Evolutionary conservation across 2,329 filamentous ascomycete genomes (phyloP), one percentile per base, ranked within the genome.

Genomic region (Botrytis medusae): DNA sequence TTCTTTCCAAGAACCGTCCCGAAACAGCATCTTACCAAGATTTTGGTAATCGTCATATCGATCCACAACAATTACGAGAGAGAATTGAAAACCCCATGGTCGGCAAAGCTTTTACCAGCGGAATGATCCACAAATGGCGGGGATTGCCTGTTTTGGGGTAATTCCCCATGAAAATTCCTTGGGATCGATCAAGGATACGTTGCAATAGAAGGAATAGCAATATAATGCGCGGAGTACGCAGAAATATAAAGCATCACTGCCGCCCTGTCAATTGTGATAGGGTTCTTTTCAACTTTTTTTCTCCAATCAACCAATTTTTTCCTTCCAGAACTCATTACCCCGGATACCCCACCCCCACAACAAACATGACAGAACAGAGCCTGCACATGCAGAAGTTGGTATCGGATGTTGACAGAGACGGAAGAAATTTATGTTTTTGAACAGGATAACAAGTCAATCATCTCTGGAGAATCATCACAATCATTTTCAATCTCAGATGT

Each of bases 81-180:
- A 62, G 34, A 40, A 40, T n/a, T 29, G 37, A 20, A 22, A 18
- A 25, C 12, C 20, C n/a, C 46, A 65, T 48, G 1, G 22, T 48
- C 64, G 64, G 64, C 16, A 67, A 67, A 67, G 64, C 64, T 54
- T 67, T 54, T 68, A 68, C 16, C 64, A 54, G 25, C 1, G 9
- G 20, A 40, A 20, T 16, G 44, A 37, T 67, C 63, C 44, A 67
- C 63, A 51, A 12, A 51, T 51, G 63, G 46, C 44, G 63, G 63
- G 32, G 63, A 40, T 29, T 20, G 4, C 63, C 63, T 51, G 14
- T 37, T 57, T 51, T 51, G 63, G 44, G 46, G 32, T 25, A 10
- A 54, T n/a, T n/a, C 32, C 32, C 44, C 63, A n/a, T 37, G 42
- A 18, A 51, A 34, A 22, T 34, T 29, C 51, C 18, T 42, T 62